Base-by-base conservation (phyloP, 805 yeast species). In the Pachysolen tannophilus region DNA sequence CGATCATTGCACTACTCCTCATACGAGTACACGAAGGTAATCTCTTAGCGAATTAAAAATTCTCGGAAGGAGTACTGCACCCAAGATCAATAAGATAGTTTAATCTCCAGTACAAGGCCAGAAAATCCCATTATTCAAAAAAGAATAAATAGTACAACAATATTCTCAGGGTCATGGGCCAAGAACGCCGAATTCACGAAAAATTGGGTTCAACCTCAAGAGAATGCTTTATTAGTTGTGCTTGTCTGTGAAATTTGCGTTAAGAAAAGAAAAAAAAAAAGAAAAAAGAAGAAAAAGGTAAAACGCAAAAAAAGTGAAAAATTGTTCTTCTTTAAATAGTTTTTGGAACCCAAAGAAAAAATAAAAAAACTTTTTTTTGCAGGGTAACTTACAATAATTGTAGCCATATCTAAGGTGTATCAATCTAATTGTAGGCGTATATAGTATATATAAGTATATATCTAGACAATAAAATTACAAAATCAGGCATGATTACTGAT, bases 11-110 rank as follows among this genome's bases (percentile, higher is more conserved):
- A 71, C 63, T 71, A 55, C 47, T 52, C 70, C 76, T 65, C 77
- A 72, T 69, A 60, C 74, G 76, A 74, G 72, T 60, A 64, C 78
- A 70, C 78, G 75, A 72, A 72, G 77, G 78, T 60, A 60, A 58
- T 48, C 72, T 74, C 74, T 69, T 67, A 65, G 67, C 55, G 59
- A 55, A 47, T 48, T 41, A 43, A 47, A 53, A 55, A 43, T 37
- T 40, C 16, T 58, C 70, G 46, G 52, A 69, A 69, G 75, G 65
- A 60, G 61, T 63, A 69, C 72, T 68, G 78, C 78, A 72, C 78
- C 78, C 78, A 71, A 72, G 78, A 72, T 62, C 68, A 62, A 61
- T 52, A 65, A 46, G 48, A 43, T n/a, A n/a, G n/a, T 54, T 63
- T 67, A 42, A 44, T 72, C 76, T 72, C 75, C 77, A 69, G 74